Evolutionary conservation across 176 grass and related monocot genomes (phyloP).

Genomic region (Bolboschoenus planiculmis): DNA sequence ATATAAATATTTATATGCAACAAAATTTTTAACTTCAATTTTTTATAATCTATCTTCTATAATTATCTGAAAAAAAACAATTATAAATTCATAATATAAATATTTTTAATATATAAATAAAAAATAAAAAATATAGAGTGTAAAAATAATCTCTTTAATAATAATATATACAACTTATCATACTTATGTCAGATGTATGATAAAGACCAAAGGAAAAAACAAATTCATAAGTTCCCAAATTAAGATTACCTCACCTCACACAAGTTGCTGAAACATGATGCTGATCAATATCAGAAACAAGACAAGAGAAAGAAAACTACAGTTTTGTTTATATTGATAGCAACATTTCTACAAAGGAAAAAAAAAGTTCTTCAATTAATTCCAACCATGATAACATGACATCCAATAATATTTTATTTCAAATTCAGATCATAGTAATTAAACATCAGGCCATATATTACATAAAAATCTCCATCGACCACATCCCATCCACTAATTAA

Average conservation of each 20-base stretch:
- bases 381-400: not conserved
- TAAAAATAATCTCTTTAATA: no score
- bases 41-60: no score
- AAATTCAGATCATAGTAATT: not conserved
- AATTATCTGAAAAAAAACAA: no score
- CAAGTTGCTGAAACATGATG: not conserved
- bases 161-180: no score
- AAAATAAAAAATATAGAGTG: no score
- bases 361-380: not conserved
- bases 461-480: not conserved
- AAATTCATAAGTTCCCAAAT: not conserved
- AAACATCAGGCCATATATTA: not conserved
- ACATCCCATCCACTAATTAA: not conserved
- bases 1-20: no score
- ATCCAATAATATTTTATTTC: not conserved
- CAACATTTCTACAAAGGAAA: not conserved
- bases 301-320: not conserved
- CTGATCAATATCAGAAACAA: not conserved
- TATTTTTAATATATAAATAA: no score
- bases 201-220: not conserved
- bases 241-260: not conserved
- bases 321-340: not conserved
- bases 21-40: no score
- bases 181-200: no score
- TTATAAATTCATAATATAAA: no score